These are phyloP conservation scores for Neocallimastix lanati DNA, from an alignment of 192 early-diverging fungal species.

Conservation along the genomic window DNA sequence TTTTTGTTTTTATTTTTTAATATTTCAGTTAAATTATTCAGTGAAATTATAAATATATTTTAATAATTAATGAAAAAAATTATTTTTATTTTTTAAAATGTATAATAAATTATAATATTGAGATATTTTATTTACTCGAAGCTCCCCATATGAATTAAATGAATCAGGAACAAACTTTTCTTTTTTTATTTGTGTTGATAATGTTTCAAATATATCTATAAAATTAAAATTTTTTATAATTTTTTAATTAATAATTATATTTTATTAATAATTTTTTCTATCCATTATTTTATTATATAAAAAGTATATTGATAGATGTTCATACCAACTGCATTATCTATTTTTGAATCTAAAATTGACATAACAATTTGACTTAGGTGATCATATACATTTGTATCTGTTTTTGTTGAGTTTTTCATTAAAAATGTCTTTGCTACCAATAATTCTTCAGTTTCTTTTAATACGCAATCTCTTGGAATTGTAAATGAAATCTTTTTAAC, in stretches of 20 bases:
- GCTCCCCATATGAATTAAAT: background rate
- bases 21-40: no score
- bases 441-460: background rate
- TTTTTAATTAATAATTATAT: no score
- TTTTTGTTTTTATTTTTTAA: no score
- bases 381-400: background rate
- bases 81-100: no score
- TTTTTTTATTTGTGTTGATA: slow-evolving; percentile 4
- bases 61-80: no score
- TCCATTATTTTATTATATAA: no score
- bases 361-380: background rate
- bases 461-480: background rate
- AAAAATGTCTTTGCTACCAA: background rate
- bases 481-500: background rate
- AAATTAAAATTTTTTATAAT: no score
- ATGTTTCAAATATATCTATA: slow-evolving; percentile 1
- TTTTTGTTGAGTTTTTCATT: background rate
- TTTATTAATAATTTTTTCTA: no score
- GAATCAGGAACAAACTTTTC: background rate
- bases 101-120: no score
- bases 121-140: slow-evolving; percentile 1
- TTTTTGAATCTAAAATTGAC: background rate
- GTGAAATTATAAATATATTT: no score
- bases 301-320: no score
- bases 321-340: background rate